Evolutionary conservation across 2,329 filamentous ascomycete genomes (phyloP).

Genomic region (Nannizziopsis arthrosporioides): DNA sequence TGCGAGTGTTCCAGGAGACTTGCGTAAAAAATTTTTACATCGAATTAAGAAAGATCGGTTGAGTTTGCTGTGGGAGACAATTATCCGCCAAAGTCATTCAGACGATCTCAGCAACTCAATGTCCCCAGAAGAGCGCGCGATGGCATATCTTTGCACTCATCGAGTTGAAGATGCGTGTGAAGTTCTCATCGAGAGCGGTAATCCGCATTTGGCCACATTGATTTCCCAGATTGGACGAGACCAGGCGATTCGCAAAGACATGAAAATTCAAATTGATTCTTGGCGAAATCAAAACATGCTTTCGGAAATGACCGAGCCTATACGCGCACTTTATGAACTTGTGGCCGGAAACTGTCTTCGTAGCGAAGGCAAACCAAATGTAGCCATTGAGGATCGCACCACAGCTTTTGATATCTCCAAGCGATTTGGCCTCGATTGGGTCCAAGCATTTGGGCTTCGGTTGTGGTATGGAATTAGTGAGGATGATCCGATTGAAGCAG

Average conservation of each 20-base stretch:
- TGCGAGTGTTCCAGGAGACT: slow-evolving; percentile 29
- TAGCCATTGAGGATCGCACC: slow-evolving; percentile 65
- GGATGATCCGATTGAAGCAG: slow-evolving; percentile 57
- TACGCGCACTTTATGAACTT: slow-evolving; percentile 81
- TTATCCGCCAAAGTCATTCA: slow-evolving; percentile 52
- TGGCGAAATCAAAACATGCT: slow-evolving; percentile 77
- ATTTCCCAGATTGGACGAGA: slow-evolving; percentile 71
- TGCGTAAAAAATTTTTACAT: slow-evolving; percentile 30
- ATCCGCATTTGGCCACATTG: slow-evolving; percentile 75
- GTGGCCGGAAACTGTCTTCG: slow-evolving; percentile 77
- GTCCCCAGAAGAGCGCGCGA: slow-evolving; percentile 67
- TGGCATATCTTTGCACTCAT: slow-evolving; percentile 67
- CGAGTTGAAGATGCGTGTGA: slow-evolving; percentile 74
- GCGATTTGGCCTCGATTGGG: slow-evolving; percentile 81
- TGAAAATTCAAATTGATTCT: slow-evolving; percentile 65
- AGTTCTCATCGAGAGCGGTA: slow-evolving; percentile 59
- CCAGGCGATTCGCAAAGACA: slow-evolving; percentile 56
- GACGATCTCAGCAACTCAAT: slow-evolving; percentile 52
- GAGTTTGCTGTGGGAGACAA: slow-evolving; percentile 31
- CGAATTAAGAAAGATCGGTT: slow-evolving; percentile 40
- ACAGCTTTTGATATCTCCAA: slow-evolving; percentile 71
- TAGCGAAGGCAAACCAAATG: slow-evolving; percentile 61
- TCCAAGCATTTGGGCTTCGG: slow-evolving; percentile 79
- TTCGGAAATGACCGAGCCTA: slow-evolving; percentile 72
- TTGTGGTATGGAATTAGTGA: slow-evolving; percentile 73